These are phyloP conservation scores for Millerago galiae DNA, from an alignment of 805 yeast species.

Conservation along the genomic window DNA sequence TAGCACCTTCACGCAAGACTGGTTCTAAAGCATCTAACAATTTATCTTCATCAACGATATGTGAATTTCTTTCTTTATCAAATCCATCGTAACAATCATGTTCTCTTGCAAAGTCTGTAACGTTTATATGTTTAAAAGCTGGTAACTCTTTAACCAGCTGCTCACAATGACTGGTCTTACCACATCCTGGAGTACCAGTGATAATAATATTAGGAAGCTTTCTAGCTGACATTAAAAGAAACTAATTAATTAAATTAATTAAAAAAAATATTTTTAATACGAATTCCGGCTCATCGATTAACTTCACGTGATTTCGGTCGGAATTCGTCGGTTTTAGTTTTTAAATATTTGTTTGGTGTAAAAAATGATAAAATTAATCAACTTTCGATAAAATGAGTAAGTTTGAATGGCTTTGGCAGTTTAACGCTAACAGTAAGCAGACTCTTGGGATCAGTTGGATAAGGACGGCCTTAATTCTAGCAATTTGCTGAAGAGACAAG, in stretches of 20 bases:
- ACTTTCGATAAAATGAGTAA: too few species aligned
- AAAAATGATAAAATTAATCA: too few species aligned
- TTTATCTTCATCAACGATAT: slow-evolving; percentile 89
- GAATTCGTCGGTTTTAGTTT: too few species aligned
- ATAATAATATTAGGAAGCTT: slow-evolving; percentile 66
- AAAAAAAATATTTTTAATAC: background rate
- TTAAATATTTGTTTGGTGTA: too few species aligned
- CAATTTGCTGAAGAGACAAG: slow-evolving; percentile 5
- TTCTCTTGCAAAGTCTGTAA: slow-evolving; percentile 78
- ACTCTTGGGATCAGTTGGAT: slow-evolving; percentile 14
- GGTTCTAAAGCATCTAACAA: slow-evolving; percentile 77
- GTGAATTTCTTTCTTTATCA: slow-evolving; percentile 79
- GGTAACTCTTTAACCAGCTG: slow-evolving; percentile 45
- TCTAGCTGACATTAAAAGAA: slow-evolving; percentile 21
- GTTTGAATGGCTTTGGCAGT: background rate
- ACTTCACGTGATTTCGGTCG: too few species aligned
- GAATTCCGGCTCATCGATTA: background rate
- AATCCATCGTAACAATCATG: slow-evolving; percentile 73
- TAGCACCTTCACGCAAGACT: slow-evolving; percentile 76
- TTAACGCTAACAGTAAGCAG: background rate
- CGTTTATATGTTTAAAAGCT: slow-evolving; percentile 45
- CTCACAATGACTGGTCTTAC: slow-evolving; percentile 74
- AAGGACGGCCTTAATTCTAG: slow-evolving; percentile 1
- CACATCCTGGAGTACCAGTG: slow-evolving; percentile 96
- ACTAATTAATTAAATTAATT: too few species aligned